Evolutionary conservation across 2,329 filamentous ascomycete species (phyloP).

Genomic region (Microcera coccophila): DNA sequence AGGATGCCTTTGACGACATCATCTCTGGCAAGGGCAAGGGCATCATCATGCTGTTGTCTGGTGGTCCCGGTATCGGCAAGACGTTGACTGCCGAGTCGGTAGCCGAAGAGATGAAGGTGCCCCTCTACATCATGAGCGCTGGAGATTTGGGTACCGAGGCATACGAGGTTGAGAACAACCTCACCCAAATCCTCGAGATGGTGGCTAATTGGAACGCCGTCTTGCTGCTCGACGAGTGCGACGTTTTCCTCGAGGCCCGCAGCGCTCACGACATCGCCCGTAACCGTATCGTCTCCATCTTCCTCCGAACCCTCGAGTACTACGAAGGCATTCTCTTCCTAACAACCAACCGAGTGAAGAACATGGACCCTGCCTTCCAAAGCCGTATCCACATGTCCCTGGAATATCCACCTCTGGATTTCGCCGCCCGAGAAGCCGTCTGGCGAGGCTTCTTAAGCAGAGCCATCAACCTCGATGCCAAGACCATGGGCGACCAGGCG

Average conservation of each 20-base stretch:
- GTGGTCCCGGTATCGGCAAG: conserved; percentile 48
- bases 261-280: conserved; percentile 32
- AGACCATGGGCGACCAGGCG: conserved; percentile 21
- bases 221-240: conserved; percentile 34
- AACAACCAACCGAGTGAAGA: conserved; percentile 44
- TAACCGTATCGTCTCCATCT: conserved; percentile 35
- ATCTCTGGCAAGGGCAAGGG: conserved; percentile 51
- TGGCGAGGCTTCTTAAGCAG: conserved; percentile 40
- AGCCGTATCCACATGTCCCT: conserved; percentile 47
- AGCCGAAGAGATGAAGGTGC: conserved; percentile 46
- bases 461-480: conserved; percentile 19
- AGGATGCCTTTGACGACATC: conserved; percentile 47
- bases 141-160: conserved; percentile 69
- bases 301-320: conserved; percentile 44
- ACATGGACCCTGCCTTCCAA: conserved; percentile 46
- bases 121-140: conserved; percentile 52
- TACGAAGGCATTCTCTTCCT: conserved; percentile 48
- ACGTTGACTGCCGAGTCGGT: conserved; percentile 48
- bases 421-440: conserved; percentile 33
- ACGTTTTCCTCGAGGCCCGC: conserved; percentile 42
- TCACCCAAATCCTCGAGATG: conserved; percentile 56
- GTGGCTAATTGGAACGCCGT: conserved; percentile 52
- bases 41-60: conserved; percentile 47
- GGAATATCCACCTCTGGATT: conserved; percentile 42
- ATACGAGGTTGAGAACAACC: conserved; percentile 59